Base-by-base conservation (phyloP, 2,329 filamentous ascomycete genomes). In the Trichophyton equinum region DNA sequence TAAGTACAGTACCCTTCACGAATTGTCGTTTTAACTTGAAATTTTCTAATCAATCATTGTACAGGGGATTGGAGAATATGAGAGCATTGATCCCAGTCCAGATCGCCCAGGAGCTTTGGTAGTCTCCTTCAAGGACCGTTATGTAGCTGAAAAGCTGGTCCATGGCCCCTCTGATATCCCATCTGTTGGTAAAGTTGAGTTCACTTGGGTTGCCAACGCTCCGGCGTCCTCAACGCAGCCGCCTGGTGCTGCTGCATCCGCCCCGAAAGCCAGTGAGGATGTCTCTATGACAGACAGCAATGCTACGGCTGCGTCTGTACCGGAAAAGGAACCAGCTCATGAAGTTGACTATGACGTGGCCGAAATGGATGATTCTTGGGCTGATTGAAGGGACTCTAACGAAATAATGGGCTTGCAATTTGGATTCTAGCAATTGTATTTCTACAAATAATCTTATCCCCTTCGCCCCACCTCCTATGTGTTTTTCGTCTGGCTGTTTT, bases 141-240 rank as follows among this genome's bases (percentile, higher is more conserved):
- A 74, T 64, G 74, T 80, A 56, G 82, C 81, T 3, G 82, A 85
- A 67, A 79, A 76, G 64, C 80, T 82, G 64, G 75, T 81, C 68
- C 76, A 76, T 62, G 72, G 77, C 7, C 67, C 76, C 0, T 70
- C 72, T 61, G 69, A 74, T 4, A 80, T 83, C 56, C 79, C 80
- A 0, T 74, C 76, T 1, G 73, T 82, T 5, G 81, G 80, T 30
- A 77, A 79, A 49, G 74, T 82, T 27, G 79, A 83, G 55, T 71
- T 84, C 47, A 72, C 75, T 1, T 85, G 82, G 82, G 71, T 81
- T n/a, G 70, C 76, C 40, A 75, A 75, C 30, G 70, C 70, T 1
- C 66, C 71, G 20, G 57, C 66, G 7, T 36, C 66, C n/a, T 57
- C 65, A 0, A 33, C 64, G 7, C 59, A 64, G 25, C 58, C 64